Conservation (phyloP, 2,329 filamentous ascomycete genomes). For the Arthrobotrys megalospora region DNA sequence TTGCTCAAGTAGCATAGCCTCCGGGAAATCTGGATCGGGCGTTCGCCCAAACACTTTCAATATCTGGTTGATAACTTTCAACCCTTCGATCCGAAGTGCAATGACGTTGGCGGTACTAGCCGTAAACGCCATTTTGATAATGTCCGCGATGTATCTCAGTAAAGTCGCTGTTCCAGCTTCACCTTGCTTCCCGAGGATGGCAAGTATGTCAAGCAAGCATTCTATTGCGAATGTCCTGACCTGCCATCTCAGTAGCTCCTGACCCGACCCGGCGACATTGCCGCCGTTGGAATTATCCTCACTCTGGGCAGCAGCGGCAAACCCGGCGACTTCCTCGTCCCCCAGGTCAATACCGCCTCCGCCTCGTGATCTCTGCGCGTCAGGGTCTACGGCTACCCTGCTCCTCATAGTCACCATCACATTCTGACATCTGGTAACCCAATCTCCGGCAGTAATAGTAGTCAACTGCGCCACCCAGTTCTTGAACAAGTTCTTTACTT, state of each 20-base stretch:
- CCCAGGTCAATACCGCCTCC: slow-evolving; percentile 81
- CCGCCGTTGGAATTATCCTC: slow-evolving; percentile 76
- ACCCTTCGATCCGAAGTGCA: slow-evolving; percentile 87
- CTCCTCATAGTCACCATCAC: slow-evolving; percentile 85
- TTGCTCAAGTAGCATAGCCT: slow-evolving; percentile 94
- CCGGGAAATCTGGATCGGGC: slow-evolving; percentile 96
- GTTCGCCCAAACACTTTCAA: slow-evolving; percentile 96
- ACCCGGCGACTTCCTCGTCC: slow-evolving; percentile 96
- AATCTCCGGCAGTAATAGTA: slow-evolving; percentile 82
- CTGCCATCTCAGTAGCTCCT: slow-evolving; percentile 94
- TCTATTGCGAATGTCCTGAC: slow-evolving; percentile 94
- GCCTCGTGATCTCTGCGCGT: slow-evolving; percentile 67
- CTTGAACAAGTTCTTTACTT: slow-evolving; percentile 86
- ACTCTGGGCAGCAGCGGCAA: slow-evolving; percentile 74
- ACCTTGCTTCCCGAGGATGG: slow-evolving; percentile 83
- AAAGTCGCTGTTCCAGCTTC: slow-evolving; percentile 84
- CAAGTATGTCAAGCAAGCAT: slow-evolving; percentile 86
- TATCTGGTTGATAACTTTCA: slow-evolving; percentile 93
- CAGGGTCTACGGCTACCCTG: slow-evolving; percentile 73
- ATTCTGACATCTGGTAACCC: slow-evolving; percentile 89
- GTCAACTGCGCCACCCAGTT: slow-evolving; percentile 96
- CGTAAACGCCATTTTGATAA: slow-evolving; percentile 96
- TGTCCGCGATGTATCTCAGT: slow-evolving; percentile 87
- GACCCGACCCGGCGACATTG: slow-evolving; percentile 75
- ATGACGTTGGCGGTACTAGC: slow-evolving; percentile 94